Conservation (phyloP, 768 basidiomycete species). For the Lentinula boryana region DNA sequence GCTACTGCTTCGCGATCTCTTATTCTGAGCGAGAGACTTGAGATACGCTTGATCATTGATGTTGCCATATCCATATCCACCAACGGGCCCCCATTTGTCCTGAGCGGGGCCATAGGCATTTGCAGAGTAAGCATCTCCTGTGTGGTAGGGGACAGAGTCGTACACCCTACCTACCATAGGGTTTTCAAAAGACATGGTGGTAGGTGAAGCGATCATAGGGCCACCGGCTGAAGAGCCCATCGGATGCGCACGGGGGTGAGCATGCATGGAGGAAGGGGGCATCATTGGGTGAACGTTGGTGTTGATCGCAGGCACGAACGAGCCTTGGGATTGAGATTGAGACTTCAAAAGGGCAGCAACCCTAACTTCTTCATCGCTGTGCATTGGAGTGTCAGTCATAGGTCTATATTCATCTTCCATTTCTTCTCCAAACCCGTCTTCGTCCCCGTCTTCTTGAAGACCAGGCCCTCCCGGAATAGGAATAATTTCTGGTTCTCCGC, state of each 20-base stretch:
- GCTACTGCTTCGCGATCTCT: constrained; percentile 20
- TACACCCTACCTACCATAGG: constrained; percentile 32
- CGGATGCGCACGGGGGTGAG: neutral
- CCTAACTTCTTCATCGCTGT: constrained; percentile 6
- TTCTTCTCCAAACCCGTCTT: constrained; percentile 35
- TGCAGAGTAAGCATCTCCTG: constrained; percentile 13
- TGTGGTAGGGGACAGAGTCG: constrained; percentile 2
- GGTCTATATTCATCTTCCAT: constrained; percentile 16
- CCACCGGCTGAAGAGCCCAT: constrained; percentile 12
- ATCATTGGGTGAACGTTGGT: constrained; percentile 7
- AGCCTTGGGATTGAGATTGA: constrained; percentile 12
- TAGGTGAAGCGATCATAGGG: constrained; percentile 41
- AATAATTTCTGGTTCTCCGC: constrained; percentile 65
- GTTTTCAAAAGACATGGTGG: constrained; percentile 44
- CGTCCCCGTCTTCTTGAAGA: constrained; percentile 39
- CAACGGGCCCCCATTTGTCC: neutral
- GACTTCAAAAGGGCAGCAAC: neutral
- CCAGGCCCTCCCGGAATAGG: constrained; percentile 50
- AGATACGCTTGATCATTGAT: neutral
- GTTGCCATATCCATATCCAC: constrained; percentile 1
- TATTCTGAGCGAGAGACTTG: constrained; percentile 1
- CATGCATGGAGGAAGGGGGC: constrained; percentile 9
- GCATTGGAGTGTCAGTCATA: constrained; percentile 16
- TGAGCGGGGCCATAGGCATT: constrained; percentile 11
- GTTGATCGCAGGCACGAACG: neutral